phyloP scores from a whole-genome alignment of 2,329 filamentous ascomycete species.

The Incumbomyces lentus region DNA sequence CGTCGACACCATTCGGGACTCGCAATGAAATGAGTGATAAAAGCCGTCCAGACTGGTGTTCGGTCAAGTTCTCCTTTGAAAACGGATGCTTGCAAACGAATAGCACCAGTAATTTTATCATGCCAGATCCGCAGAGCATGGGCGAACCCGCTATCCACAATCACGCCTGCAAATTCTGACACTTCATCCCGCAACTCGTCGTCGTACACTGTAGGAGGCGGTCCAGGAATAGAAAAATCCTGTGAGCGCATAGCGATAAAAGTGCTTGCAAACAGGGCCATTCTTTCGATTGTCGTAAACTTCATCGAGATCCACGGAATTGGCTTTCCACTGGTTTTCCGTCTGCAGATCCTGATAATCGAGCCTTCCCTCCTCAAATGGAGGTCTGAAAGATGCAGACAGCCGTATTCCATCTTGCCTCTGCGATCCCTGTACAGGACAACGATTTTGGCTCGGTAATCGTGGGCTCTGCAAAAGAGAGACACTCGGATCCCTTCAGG shows the following conservation, averaged over 20 bases:
- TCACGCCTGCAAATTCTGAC: constrained; percentile 41
- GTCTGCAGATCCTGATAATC: constrained; percentile 31
- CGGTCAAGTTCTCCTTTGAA: constrained; percentile 36
- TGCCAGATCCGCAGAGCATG: constrained; percentile 47
- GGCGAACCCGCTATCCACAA: constrained; percentile 41
- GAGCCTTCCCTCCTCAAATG: constrained; percentile 29
- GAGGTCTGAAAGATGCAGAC: constrained; percentile 41
- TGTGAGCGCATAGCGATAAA: constrained; percentile 49
- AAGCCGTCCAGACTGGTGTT: constrained; percentile 53
- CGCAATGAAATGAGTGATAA: constrained; percentile 40
- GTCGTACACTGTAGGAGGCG: constrained; percentile 32
- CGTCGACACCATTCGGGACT: constrained; percentile 39
- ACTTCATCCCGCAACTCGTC: constrained; percentile 40
- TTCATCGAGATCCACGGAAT: constrained; percentile 27
- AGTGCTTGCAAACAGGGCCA: constrained; percentile 24
- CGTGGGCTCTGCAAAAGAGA: constrained; percentile 42
- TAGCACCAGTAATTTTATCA: constrained; percentile 40
- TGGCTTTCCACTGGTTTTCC: constrained; percentile 12
- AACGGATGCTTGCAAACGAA: constrained; percentile 49
- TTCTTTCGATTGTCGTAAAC: constrained; percentile 47
- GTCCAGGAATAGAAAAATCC: constrained; percentile 27
- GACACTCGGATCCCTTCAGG: constrained; percentile 16
- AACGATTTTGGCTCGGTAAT: constrained; percentile 45
- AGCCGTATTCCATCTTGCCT: constrained; percentile 35
- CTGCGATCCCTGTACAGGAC: constrained; percentile 37